These are phyloP conservation scores for Pleoardoris graminearum DNA, from an alignment of 2,329 filamentous ascomycete species.

Conservation along the genomic window DNA sequence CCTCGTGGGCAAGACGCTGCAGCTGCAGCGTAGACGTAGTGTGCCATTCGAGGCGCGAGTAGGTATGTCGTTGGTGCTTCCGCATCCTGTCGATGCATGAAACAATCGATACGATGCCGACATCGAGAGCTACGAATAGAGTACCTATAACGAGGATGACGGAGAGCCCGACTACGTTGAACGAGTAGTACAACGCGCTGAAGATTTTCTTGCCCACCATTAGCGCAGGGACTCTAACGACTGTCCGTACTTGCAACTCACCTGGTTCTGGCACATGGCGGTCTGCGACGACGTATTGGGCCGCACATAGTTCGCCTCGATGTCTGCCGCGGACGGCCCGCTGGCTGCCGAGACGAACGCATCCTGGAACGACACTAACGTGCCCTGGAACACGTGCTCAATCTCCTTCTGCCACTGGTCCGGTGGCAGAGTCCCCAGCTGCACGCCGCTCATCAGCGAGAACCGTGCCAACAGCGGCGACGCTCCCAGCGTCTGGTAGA, in stretches of 20 bases:
- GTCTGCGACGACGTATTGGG: neutral
- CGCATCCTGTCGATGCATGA: slow-evolving; percentile 4
- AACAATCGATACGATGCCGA: slow-evolving; percentile 12
- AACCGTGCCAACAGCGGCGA: neutral
- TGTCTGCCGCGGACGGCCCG: neutral
- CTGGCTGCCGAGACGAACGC: slow-evolving; percentile 9
- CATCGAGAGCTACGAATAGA: slow-evolving; percentile 17
- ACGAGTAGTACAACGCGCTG: slow-evolving; percentile 22
- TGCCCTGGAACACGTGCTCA: slow-evolving; percentile 30
- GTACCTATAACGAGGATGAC: slow-evolving; percentile 21
- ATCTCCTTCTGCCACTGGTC: slow-evolving; percentile 46
- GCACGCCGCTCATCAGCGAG: slow-evolving; percentile 1
- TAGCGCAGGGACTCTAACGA: slow-evolving; percentile 6
- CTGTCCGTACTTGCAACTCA: slow-evolving; percentile 4
- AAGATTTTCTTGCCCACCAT: slow-evolving; percentile 26
- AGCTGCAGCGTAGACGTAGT: neutral
- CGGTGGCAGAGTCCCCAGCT: slow-evolving; percentile 21
- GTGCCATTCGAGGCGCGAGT: neutral
- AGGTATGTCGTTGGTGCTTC: slow-evolving; percentile 1
- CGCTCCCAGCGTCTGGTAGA: neutral
- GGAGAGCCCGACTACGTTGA: slow-evolving; percentile 25
- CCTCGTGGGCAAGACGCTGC: neutral
- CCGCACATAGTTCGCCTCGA: neutral
- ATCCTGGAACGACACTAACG: slow-evolving; percentile 35
- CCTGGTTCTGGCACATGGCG: slow-evolving; percentile 6